Evolutionary conservation across 257 asterid genomes (phyloP), one percentile per base, ranked within the genome.

Genomic region (Linaria vulgaris): DNA sequence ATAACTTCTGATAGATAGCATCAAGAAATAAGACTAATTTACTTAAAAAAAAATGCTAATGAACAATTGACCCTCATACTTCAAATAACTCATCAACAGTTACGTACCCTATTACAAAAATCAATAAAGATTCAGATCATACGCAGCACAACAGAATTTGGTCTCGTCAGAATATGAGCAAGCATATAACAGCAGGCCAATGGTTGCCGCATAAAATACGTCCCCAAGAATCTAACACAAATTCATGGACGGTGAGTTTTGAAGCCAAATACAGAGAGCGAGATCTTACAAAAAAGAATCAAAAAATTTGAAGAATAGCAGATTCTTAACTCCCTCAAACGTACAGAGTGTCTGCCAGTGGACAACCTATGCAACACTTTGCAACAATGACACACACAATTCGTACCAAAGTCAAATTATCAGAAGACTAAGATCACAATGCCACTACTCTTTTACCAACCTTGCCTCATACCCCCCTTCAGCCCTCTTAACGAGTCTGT

Each of bases 401-500:
- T n/a, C 14, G 56, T 51, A 50, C 60, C 55, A 38, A 39, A 61
- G 53, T 43, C 52, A 41, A 27, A 48, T 67, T 41, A 14, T 37
- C 51, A 51, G 8, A 27, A 66, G 41, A 58, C 54, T 46, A 55
- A 53, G 1, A 46, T 56, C 44, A 65, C 55, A 17, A 19, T 37
- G 48, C 72, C 53, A 46, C 76, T 65, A 83, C 53, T 84, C 85
- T 51, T 87, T 87, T 34, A 76, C 71, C 78, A 84, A 72, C 74
- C 81, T 78, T 9, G 96, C 97, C 83, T 90, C 96, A 14, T 76
- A 90, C 19, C 97, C 97, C 53, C 97, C 97, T 65, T 83, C 88
- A 6, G 85, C 53, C 58, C 94, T 70, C 80, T 82, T 82, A 30
- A 79, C 71, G 59, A 90, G 88, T 30, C 79, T 74, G 67, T 80